phyloP scores from a whole-genome alignment of 2,329 filamentous ascomycete species.

The Aspergillus flavus region DNA sequence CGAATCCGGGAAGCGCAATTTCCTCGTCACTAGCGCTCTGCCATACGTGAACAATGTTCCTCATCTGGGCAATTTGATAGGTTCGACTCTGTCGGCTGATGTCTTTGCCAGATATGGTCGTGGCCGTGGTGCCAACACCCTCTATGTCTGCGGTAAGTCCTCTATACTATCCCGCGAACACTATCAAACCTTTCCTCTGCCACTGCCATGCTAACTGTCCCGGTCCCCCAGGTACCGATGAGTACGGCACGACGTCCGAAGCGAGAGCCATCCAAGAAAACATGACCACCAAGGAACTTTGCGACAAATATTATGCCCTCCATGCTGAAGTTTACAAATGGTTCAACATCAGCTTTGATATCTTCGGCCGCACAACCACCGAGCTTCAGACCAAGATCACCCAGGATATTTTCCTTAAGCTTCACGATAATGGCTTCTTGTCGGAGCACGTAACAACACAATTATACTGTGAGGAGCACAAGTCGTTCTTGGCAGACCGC shows the following conservation, averaged over 20 bases:
- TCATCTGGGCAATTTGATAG: slow-evolving; percentile 86
- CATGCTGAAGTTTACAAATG: slow-evolving; percentile 92
- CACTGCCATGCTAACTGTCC: neutral
- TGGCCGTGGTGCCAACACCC: slow-evolving; percentile 75
- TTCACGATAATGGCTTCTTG: slow-evolving; percentile 86
- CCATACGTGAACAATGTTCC: slow-evolving; percentile 82
- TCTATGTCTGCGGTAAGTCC: slow-evolving; percentile 76
- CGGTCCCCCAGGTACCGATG: slow-evolving; percentile 59
- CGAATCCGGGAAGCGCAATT: slow-evolving; percentile 75
- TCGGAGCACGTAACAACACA: slow-evolving; percentile 86
- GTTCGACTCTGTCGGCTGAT: slow-evolving; percentile 84
- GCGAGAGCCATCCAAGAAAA: slow-evolving; percentile 92
- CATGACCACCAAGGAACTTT: slow-evolving; percentile 78
- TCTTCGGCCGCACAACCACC: slow-evolving; percentile 92
- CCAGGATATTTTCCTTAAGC: slow-evolving; percentile 83
- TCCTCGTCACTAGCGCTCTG: slow-evolving; percentile 87
- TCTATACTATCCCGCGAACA: neutral
- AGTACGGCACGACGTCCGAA: slow-evolving; percentile 95
- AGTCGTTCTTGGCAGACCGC: slow-evolving; percentile 76
- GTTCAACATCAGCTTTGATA: slow-evolving; percentile 94
- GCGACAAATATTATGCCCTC: slow-evolving; percentile 87
- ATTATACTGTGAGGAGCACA: slow-evolving; percentile 75
- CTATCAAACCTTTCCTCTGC: neutral
- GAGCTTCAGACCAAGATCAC: slow-evolving; percentile 87
- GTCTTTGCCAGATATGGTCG: slow-evolving; percentile 64